phyloP scores from a whole-genome alignment of 2,329 filamentous ascomycete species.

The Arthroderma sp. region DNA sequence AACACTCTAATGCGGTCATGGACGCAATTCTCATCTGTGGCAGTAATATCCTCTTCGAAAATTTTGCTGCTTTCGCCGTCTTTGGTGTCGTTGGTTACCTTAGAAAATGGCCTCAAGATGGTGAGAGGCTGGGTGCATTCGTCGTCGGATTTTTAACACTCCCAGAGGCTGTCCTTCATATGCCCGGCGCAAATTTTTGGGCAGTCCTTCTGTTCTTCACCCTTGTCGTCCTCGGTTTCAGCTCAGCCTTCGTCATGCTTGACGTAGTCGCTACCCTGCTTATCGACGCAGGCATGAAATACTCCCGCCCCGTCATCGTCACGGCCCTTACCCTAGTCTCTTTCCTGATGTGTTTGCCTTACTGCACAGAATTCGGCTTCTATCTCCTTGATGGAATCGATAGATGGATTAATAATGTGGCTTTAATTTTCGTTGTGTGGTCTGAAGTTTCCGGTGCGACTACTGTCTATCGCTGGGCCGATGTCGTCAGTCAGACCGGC shows the following conservation, averaged over 20 bases:
- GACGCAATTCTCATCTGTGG: conserved; percentile 44
- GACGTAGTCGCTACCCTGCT: conserved; percentile 43
- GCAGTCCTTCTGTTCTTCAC: conserved; percentile 47
- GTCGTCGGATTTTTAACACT: conserved; percentile 46
- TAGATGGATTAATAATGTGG: conserved; percentile 44
- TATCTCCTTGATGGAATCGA: conserved; percentile 44
- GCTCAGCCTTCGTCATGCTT: conserved; percentile 47
- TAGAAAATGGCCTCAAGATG: conserved; percentile 28
- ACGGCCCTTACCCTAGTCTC: conserved; percentile 37
- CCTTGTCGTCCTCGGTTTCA: conserved; percentile 45
- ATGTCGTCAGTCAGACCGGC: conserved; percentile 40
- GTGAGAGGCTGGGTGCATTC: conserved; percentile 37
- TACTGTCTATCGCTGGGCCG: conserved; percentile 43
- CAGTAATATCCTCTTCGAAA: conserved; percentile 46
- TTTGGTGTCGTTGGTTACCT: conserved; percentile 46
- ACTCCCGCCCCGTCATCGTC: conserved; percentile 37
- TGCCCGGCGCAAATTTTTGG: conserved; percentile 47
- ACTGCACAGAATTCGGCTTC: conserved; percentile 46
- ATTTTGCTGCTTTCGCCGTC: conserved; percentile 37
- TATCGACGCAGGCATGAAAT: conserved; percentile 39
- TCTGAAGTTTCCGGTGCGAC: conserved; percentile 41
- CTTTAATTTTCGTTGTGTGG: conserved; percentile 46
- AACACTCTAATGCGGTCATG: conserved; percentile 46
- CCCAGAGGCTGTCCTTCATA: conserved; percentile 42
- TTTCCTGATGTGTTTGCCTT: conserved; percentile 43